Evolutionary conservation across 257 asterid genomes (phyloP).

Genomic region (Solanum dulcamara): DNA sequence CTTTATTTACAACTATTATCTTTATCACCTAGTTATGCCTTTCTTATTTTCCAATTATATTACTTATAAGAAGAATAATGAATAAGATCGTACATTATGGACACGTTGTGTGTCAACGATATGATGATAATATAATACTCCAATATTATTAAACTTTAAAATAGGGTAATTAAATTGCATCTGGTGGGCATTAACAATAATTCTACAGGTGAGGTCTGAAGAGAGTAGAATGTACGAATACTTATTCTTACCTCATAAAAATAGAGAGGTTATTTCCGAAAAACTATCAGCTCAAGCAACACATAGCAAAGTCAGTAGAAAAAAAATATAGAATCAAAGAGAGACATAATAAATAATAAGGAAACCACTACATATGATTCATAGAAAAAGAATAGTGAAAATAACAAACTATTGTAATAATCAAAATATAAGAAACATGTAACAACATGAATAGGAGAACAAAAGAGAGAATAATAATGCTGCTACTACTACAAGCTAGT

Average conservation of each 20-base stretch:
- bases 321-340: too few relatives aligned
- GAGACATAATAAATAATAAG: neutral
- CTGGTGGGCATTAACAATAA: neutral
- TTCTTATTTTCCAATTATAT: neutral
- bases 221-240: too few relatives aligned
- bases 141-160: neutral
- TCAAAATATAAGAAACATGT: neutral
- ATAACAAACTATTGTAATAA: neutral
- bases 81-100: neutral
- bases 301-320: neutral
- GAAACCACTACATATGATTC: neutral
- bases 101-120: neutral
- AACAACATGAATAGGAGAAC: neutral
- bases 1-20: neutral
- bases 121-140: neutral
- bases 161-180: neutral
- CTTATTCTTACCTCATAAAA: neutral
- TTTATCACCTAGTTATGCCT: neutral
- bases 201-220: too few relatives aligned
- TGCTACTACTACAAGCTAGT: neutral
- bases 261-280: rapidly evolving
- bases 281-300: neutral
- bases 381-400: neutral
- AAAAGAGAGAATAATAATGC: neutral
- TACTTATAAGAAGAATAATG: neutral